Conservation (phyloP, 2,329 filamentous ascomycete genomes). For the Arthrobotrys megalospora region DNA sequence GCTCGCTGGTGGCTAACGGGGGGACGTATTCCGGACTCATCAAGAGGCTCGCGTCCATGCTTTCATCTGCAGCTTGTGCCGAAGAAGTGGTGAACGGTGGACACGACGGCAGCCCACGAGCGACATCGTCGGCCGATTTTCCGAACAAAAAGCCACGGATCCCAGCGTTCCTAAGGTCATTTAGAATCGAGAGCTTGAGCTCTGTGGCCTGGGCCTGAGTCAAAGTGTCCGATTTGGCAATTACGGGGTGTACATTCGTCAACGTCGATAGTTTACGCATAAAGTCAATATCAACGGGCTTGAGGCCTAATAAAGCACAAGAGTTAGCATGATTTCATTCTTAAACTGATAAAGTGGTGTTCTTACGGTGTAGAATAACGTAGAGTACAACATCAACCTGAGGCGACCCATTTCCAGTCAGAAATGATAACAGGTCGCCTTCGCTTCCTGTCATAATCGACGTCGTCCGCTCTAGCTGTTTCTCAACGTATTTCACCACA, state of each 20-base stretch:
- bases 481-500: constrained; percentile 80
- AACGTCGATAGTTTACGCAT: constrained; percentile 79
- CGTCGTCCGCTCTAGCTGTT: constrained; percentile 76
- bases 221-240: constrained; percentile 82
- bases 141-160: constrained; percentile 79
- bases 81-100: constrained; percentile 84
- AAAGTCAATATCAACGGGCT: constrained; percentile 78
- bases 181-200: constrained; percentile 75
- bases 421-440: constrained; percentile 80
- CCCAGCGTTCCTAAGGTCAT: constrained; percentile 73
- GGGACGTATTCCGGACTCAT: constrained; percentile 94
- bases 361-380: constrained; percentile 79
- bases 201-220: constrained; percentile 72
- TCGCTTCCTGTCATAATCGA: constrained; percentile 77
- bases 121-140: constrained; percentile 65
- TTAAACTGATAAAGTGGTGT: constrained; percentile 8
- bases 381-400: constrained; percentile 91
- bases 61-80: constrained; percentile 79
- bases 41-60: constrained; percentile 91
- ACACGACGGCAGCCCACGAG: constrained; percentile 64
- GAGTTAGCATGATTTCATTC: constrained; percentile 33
- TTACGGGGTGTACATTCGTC: constrained; percentile 87
- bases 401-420: constrained; percentile 85
- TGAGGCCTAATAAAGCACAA: constrained; percentile 69
- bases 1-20: constrained; percentile 82